These are phyloP conservation scores for Sugiyamaella marilandica DNA, from an alignment of 805 yeast genomes.

Conservation along the genomic window DNA sequence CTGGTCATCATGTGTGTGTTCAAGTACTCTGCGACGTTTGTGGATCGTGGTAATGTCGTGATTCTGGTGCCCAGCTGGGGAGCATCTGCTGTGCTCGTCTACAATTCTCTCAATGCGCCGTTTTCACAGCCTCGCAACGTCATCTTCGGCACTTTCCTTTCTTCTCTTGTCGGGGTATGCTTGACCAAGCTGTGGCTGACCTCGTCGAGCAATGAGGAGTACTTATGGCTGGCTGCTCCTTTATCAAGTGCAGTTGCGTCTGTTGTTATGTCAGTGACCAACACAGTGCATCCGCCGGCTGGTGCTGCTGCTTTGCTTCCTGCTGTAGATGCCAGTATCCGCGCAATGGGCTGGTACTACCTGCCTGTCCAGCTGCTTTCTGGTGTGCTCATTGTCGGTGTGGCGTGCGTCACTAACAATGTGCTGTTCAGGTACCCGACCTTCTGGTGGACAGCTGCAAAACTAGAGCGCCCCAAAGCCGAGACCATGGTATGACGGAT, in stretches of 20 bases:
- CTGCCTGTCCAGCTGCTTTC: constrained; percentile 51
- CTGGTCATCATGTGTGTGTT: constrained; percentile 23
- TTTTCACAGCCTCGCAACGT: constrained; percentile 62
- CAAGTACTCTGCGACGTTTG: constrained; percentile 24
- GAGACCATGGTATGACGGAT: no score
- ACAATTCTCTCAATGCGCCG: constrained; percentile 52
- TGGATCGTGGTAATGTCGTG: constrained; percentile 21
- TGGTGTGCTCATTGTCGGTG: constrained; percentile 43
- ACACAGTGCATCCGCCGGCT: constrained; percentile 66
- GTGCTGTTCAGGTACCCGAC: constrained; percentile 49
- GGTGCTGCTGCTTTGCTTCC: constrained; percentile 67
- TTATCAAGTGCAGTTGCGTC: constrained; percentile 52
- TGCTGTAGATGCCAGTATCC: constrained; percentile 41
- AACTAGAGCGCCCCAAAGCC: neutral
- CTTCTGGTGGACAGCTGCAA: constrained; percentile 53
- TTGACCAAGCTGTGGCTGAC: constrained; percentile 51
- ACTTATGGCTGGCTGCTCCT: constrained; percentile 57
- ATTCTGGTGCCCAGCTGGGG: constrained; percentile 39
- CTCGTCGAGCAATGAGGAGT: constrained; percentile 38
- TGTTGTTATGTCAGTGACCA: constrained; percentile 48
- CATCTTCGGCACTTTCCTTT: constrained; percentile 50
- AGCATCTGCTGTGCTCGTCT: constrained; percentile 57
- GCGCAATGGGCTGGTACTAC: constrained; percentile 61
- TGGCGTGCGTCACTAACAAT: constrained; percentile 53
- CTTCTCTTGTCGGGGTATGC: constrained; percentile 51